Evolutionary conservation across 2,329 filamentous ascomycete genomes (phyloP).

Genomic region (Escovopsis weberi): DNA sequence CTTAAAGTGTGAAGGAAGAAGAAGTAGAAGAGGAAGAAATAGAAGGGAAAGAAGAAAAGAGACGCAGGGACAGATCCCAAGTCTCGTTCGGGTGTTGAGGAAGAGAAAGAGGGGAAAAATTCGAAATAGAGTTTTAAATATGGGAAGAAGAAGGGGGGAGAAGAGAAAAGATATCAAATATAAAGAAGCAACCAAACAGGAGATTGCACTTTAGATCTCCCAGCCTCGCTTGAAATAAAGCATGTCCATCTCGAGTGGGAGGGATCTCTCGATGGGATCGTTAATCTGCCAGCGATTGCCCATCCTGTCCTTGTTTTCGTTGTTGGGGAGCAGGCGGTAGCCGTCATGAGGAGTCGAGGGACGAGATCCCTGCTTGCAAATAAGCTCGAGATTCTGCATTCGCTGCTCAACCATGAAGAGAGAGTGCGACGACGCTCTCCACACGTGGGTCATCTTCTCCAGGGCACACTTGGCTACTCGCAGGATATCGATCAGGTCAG

Average conservation of each 20-base stretch:
- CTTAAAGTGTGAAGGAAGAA: neutral
- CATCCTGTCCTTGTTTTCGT: constrained; percentile 13
- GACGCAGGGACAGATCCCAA: no score
- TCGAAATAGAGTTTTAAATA: neutral
- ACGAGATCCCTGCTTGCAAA: constrained; percentile 19
- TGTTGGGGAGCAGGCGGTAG: constrained; percentile 16
- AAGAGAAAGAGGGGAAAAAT: neutral
- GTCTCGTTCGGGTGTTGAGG: no score
- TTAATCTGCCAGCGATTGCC: constrained; percentile 21
- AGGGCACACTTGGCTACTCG: constrained; percentile 37
- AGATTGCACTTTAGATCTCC: neutral
- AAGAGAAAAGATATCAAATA: neutral
- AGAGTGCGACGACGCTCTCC: constrained; percentile 42
- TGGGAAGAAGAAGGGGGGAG: neutral
- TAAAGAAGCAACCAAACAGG: no score
- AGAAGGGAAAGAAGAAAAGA: neutral
- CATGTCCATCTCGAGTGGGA: constrained; percentile 24
- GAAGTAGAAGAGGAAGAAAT: neutral
- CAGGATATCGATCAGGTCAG: constrained; percentile 38
- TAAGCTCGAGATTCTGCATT: constrained; percentile 18
- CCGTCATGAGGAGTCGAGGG: constrained; percentile 14
- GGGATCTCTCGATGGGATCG: constrained; percentile 19
- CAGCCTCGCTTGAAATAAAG: constrained; percentile 16
- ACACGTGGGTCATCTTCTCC: constrained; percentile 40
- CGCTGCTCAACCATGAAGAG: constrained; percentile 30